phyloP scores from a whole-genome alignment of 129 eudicot genomes.

The Helichrysum umbraculigerum region DNA sequence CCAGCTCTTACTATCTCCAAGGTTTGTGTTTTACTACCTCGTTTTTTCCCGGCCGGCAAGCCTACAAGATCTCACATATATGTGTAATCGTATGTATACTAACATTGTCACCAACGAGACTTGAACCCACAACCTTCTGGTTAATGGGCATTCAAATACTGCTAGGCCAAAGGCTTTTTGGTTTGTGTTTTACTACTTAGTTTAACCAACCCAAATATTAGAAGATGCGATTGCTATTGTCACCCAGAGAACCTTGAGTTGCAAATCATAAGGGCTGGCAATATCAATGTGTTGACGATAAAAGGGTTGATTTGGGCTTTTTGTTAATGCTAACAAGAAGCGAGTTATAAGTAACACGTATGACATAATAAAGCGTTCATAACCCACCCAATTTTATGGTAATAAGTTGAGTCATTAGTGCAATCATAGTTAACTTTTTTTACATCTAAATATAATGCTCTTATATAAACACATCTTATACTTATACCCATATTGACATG shows the following conservation, averaged over 20 bases:
- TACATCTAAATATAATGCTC: no score
- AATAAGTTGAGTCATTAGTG: background rate
- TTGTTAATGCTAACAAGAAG: background rate
- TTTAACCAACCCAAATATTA: no score
- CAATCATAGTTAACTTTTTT: background rate
- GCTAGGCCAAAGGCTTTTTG: no score
- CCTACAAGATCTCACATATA: background rate
- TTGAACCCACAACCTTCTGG: no score
- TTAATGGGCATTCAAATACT: no score
- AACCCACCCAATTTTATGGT: background rate
- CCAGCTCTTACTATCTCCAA: conserved; percentile 81
- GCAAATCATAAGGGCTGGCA: background rate
- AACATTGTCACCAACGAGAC: no score
- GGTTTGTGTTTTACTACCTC: conserved; percentile 36
- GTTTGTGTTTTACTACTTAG: no score
- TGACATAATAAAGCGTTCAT: background rate
- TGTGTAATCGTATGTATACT: background rate
- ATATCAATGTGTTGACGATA: background rate
- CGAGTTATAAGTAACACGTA: background rate
- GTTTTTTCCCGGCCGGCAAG: background rate
- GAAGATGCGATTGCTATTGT: background rate
- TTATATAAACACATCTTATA: background rate
- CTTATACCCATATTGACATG: background rate
- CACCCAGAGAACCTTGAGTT: background rate
- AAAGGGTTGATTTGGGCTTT: background rate